Evolutionary conservation across 305 asterid genomes (phyloP), one percentile per base, ranked within the genome.

Genomic region (Rubia peregrina): DNA sequence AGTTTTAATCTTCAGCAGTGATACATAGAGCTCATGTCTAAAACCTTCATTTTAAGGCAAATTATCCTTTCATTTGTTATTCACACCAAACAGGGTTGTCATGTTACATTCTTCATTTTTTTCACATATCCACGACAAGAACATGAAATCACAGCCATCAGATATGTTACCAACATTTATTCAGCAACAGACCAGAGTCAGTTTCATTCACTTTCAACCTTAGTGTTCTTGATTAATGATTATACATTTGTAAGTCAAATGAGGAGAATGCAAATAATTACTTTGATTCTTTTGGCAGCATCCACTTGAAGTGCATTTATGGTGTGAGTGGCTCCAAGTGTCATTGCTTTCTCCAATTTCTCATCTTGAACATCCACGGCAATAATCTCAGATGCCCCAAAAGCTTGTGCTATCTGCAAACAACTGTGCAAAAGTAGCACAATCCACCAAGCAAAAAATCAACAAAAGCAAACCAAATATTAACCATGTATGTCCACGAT

Each of bases 341-440:
- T 73, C 76, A 85, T 84, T 21, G 98, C 98, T 78, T 88, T 89
- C 87, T 86, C 77, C 79, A 93, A 85, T 82, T 93, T 93, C 74
- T 91, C 97, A 70, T 93, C 98, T 74, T 87, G 95, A 69, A 93
- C 87, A 85, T 91, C 98, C 65, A 93, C 98, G 14, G 97, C 96
- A 79, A 93, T 93, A 70, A 93, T 89, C 83, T 86, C 94, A 75
- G 97, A 89, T 40, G 97, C 97, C 74, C 98, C 98, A 83, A 91
- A 93, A 75, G 97, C 98, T 78, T 86, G 84, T 70, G 98, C 97
- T 79, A 93, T 89, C 88, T 93, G 98, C 87, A 93, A 85, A 80
- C 97, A 90, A 83, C 97, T 93, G 91, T 75, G 77, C 36, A 44
- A 40, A 51, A 88, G 73, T 72, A 66, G 66, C 74, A 49, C 44